Base-by-base conservation (phyloP, 805 yeast genomes). In the Lipomyces starkeyi region DNA sequence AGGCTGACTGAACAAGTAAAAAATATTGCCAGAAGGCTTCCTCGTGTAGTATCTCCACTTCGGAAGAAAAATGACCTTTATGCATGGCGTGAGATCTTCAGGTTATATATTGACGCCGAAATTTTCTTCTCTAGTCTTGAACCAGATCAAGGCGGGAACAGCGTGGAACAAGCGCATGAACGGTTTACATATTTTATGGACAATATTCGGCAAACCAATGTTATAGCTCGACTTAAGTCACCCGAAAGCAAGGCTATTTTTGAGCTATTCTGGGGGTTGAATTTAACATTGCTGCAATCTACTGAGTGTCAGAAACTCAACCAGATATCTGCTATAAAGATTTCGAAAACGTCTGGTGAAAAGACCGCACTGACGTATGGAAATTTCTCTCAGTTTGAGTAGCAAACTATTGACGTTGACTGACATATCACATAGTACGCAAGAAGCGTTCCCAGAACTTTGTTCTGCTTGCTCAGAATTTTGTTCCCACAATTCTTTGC, bases 271-370 rank as follows among this genome's bases (percentile, higher is more conserved):
- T 78, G 85, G 66, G 76, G 78, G 2, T 73, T 89, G 72, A 90
- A 90, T 75, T 77, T 80, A 37, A 84, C 84, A 64, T 77, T 90
- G 29, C 74, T 90, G 56, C 85, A 85, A 73, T 83, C 86, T 11
- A 80, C 87, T 35, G 84, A 86, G 70, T 90, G 86, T 74, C 90
- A 88, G 73, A 80, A 84, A 7, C 81, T 89, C 68, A 90, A 90
- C 76, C 80, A 84, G 47, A 82, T 85, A 55, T 94, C 94, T 0
- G 82, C 88, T 52, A 78, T 83, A 20, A 90, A 90, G 76, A 90
- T 90, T 69, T 80, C 89, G 74, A 89, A 90, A 75, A 90, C 90
- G 75, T 90, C 90, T 73, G 93, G 90, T 72, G 90, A 90, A 75
- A 88, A 86, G 73, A 90, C 94, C 0, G 78, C 85, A 6, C 78